Percentiles rank a stretch among this genome's conserved stretches.
phyloP scores from a whole-genome alignment of 306 rosid species.

The Cucurbita moschata region DNA sequence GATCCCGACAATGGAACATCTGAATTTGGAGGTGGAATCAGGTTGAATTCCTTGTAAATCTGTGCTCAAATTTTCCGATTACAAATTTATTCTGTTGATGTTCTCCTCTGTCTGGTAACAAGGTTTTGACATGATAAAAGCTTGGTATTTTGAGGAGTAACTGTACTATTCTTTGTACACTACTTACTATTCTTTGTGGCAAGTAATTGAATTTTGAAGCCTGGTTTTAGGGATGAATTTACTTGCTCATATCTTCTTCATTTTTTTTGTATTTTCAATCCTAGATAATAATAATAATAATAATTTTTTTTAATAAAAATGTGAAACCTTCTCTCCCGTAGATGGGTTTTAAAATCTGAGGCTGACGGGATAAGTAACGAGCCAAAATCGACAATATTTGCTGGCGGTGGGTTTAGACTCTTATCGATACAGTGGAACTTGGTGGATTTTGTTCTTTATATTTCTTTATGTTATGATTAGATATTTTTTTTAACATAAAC shows the following conservation, averaged over 20 bases:
- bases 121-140: background rate
- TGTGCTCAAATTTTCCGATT: background rate
- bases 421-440: too few species aligned
- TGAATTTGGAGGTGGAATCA: constrained; percentile 17
- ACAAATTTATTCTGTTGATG: background rate
- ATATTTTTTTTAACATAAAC: too few species aligned
- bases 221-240: background rate
- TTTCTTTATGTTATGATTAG: too few species aligned
- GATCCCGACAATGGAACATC: constrained; percentile 42
- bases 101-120: background rate
- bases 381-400: too few species aligned
- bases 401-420: too few species aligned
- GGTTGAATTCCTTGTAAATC: constrained; percentile 2
- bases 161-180: background rate
- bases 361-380: too few species aligned
- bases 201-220: background rate
- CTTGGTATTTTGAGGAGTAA: background rate
- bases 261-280: background rate
- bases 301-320: too few species aligned
- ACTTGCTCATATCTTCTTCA: background rate
- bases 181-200: background rate
- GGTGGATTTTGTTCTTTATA: too few species aligned
- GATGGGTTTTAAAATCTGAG: too few species aligned
- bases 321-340: too few species aligned
- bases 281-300: too few species aligned